phyloP scores from a whole-genome alignment of 768 basidiomycete species.

The Auricularia auricula-judae region DNA sequence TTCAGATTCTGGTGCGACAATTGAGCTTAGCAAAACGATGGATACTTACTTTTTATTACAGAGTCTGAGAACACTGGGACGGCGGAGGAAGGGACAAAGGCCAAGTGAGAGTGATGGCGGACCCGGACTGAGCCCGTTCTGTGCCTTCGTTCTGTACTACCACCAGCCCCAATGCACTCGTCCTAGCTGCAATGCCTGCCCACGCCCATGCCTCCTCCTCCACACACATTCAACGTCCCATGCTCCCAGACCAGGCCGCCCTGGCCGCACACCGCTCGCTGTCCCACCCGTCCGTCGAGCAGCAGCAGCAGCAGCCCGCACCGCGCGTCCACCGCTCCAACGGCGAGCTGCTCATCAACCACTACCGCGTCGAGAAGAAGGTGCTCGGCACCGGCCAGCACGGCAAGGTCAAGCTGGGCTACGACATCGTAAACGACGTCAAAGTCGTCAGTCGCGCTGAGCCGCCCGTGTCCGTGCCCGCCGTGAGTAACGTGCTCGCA shows the following conservation, averaged over 20 bases:
- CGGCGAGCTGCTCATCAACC: conserved; percentile 41
- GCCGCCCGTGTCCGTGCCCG: neutral
- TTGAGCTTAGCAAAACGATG: neutral
- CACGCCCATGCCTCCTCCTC: too few relatives aligned
- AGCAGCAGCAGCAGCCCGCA: neutral
- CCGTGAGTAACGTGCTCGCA: conserved; percentile 17
- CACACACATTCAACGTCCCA: too few relatives aligned
- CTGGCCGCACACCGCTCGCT: neutral
- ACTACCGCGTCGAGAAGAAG: conserved; percentile 59
- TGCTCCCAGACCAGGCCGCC: neutral
- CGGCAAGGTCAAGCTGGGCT: conserved; percentile 76
- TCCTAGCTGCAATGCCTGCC: too few relatives aligned
- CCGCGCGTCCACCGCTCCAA: neutral
- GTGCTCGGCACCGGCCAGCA: conserved; percentile 84
- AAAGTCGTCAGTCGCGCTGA: conserved; percentile 31
- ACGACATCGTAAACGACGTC: conserved; percentile 28
- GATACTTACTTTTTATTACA: neutral
- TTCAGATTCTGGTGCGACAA: conserved; percentile 19
- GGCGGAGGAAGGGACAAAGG: neutral
- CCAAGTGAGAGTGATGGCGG: neutral
- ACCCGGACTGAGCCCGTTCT: neutral
- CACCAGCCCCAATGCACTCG: too few relatives aligned
- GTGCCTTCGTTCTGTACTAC: too few relatives aligned
- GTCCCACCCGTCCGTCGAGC: neutral
- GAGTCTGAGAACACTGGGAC: neutral